phyloP scores from a whole-genome alignment of 2,329 filamentous ascomycete genomes.

The Neonectria faginata region DNA sequence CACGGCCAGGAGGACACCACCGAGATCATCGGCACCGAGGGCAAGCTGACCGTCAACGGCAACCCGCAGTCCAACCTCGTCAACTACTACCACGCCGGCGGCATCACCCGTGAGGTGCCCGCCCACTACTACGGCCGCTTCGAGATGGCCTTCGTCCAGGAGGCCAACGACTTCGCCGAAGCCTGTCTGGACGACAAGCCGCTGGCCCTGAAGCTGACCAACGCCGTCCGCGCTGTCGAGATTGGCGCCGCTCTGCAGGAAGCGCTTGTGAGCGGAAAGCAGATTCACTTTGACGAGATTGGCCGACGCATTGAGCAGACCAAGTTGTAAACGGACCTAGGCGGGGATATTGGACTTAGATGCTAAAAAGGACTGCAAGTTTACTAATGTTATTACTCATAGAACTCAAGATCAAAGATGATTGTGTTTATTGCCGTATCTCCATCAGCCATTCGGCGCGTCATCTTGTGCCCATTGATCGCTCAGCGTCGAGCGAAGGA shows the following conservation, averaged over 20 bases:
- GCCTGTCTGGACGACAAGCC: conserved; percentile 58
- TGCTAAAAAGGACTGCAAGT: conserved; percentile 2
- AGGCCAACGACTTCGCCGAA: conserved; percentile 72
- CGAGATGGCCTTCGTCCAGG: conserved; percentile 69
- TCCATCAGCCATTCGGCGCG: no score
- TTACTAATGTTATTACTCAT: conserved; percentile 4
- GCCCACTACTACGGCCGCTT: conserved; percentile 72
- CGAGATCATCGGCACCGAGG: conserved; percentile 74
- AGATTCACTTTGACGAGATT: conserved; percentile 29
- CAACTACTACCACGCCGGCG: conserved; percentile 61
- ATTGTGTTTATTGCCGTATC: background rate
- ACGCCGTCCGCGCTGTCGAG: conserved; percentile 27
- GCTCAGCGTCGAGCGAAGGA: no score
- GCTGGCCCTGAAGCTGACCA: conserved; percentile 46
- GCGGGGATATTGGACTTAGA: background rate
- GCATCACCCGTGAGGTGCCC: conserved; percentile 66
- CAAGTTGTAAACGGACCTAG: conserved; percentile 21
- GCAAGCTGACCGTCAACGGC: conserved; percentile 71
- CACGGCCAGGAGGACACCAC: conserved; percentile 75
- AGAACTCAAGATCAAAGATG: background rate
- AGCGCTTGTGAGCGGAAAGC: conserved; percentile 20
- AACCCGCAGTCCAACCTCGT: conserved; percentile 66
- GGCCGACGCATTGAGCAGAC: conserved; percentile 25
- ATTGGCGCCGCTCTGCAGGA: conserved; percentile 29
- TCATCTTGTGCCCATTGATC: no score